A percentile compares a stretch with the other conserved stretches of the same genome.
Evolutionary conservation across 768 basidiomycete species (phyloP).

Genomic region (Suillus occidentalis): DNA sequence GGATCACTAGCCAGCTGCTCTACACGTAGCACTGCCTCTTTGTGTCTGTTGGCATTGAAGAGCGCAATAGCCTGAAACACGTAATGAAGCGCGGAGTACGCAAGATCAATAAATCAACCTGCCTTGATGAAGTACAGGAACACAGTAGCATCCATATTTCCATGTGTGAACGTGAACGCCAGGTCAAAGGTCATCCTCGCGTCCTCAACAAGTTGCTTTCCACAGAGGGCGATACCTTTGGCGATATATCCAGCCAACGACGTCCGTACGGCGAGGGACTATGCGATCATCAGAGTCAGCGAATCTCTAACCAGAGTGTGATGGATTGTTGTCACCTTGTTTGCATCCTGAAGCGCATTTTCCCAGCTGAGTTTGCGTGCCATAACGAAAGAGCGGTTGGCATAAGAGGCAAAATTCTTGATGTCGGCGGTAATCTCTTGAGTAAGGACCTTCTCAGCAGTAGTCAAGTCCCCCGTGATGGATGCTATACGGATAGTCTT

Average conservation of each 20-base stretch:
- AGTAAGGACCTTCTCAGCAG: neutral
- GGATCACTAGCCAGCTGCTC: neutral
- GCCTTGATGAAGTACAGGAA: neutral
- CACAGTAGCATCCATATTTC: neutral
- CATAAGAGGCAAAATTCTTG: neutral
- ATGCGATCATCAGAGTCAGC: neutral
- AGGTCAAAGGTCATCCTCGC: neutral
- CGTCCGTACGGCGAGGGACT: neutral
- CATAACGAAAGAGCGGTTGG: neutral
- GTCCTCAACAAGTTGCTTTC: neutral
- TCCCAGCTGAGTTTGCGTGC: neutral
- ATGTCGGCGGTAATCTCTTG: neutral
- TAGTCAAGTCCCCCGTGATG: neutral
- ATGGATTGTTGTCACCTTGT: neutral
- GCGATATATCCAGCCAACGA: neutral
- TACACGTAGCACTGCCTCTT: neutral
- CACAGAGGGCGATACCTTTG: neutral
- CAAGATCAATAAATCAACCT: neutral
- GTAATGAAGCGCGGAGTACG: neutral
- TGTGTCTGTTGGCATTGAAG: neutral
- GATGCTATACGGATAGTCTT: neutral
- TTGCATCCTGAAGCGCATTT: neutral
- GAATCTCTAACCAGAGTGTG: neutral
- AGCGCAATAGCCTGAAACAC: neutral
- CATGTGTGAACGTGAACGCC: neutral